Evolutionary conservation across 2,329 filamentous ascomycete genomes (phyloP).

Genomic region (Penicillium sp.): DNA sequence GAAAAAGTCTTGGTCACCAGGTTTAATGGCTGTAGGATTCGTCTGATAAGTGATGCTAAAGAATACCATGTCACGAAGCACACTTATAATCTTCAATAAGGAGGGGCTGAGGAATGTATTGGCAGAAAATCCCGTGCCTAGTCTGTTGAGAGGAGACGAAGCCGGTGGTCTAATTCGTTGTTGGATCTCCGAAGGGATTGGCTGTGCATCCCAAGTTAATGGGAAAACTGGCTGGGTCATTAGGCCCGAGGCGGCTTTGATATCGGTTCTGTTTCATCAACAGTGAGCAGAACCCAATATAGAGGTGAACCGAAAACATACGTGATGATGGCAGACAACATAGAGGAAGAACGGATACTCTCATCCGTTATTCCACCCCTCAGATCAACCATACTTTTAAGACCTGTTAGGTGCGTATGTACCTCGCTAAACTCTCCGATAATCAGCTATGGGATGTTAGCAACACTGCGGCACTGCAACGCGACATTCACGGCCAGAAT

Average conservation of each 20-base stretch:
- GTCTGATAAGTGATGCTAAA: constrained; percentile 24
- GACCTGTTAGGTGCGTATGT: constrained; percentile 32
- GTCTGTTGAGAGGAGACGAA: constrained; percentile 18
- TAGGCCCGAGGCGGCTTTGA: constrained; percentile 30
- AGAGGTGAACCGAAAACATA: constrained; percentile 8
- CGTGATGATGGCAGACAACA: constrained; percentile 25
- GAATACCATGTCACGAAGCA: constrained; percentile 27
- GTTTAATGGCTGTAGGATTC: constrained; percentile 16
- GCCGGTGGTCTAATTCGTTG: constrained; percentile 24
- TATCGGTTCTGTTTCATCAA: constrained; percentile 22
- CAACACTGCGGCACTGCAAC: neutral
- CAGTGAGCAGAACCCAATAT: constrained; percentile 3
- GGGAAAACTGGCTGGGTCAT: constrained; percentile 30
- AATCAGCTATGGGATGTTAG: constrained; percentile 25
- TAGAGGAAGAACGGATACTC: constrained; percentile 20
- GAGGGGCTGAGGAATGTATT: constrained; percentile 24
- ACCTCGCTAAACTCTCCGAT: constrained; percentile 34
- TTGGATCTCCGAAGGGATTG: constrained; percentile 22
- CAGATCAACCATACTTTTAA: constrained; percentile 33
- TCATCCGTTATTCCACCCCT: constrained; percentile 27
- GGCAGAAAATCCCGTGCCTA: constrained; percentile 24
- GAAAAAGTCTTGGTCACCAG: constrained; percentile 27
- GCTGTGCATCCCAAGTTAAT: constrained; percentile 27
- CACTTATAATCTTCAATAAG: constrained; percentile 22
- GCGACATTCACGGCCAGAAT: neutral